Evolutionary conservation across 768 basidiomycete genomes (phyloP), one percentile per base, ranked within the genome.

Genomic region (Heimioporus sp.): DNA sequence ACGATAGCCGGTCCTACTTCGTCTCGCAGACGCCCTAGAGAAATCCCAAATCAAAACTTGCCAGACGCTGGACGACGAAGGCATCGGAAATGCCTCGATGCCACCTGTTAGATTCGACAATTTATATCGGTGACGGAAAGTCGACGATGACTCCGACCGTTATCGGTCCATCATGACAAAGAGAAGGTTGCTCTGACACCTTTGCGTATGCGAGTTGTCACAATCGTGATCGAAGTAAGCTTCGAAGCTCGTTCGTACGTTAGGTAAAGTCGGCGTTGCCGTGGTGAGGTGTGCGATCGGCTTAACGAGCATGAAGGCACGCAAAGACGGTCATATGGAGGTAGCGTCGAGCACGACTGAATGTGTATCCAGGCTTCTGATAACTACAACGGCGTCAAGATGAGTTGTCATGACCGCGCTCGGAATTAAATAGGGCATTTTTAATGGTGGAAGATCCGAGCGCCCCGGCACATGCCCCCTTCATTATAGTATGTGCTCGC

Each of bases 111-210:
- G n/a, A 10, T 8, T 31, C 34, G 47, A 35, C 35, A 17, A 15
- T 46, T 45, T 34, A 51, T 31, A 19, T 36, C 30, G 35, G 28
- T 43, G 46, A 45, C 32, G 37, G 17, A 43, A 48, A 13, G 57
- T 49, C 42, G 6, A 40, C 12, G 15, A 28, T 45, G 35, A 11
- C n/a, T 28, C 35, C 10, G 43, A 31, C 35, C 11, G 46, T 46
- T 51, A 50, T 54, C 56, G 21, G 15, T 11, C 28, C 42, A 63
- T 53, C 51, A 49, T 61, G 54, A 60, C 30, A 21, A 28, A 58
- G 17, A 35, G 16, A 30, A 41, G 24, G 20, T 13, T 13, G 12
- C 4, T n/a, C 38, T 42, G 12, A 8, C 43, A 9, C 21, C 12
- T n/a, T 10, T 21, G n/a, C 32, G 34, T 35, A 34, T 13, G 43